Evolutionary conservation across 1,284 basidiomycete genomes (phyloP).

Genomic region (Phellinidium pouzarii): DNA sequence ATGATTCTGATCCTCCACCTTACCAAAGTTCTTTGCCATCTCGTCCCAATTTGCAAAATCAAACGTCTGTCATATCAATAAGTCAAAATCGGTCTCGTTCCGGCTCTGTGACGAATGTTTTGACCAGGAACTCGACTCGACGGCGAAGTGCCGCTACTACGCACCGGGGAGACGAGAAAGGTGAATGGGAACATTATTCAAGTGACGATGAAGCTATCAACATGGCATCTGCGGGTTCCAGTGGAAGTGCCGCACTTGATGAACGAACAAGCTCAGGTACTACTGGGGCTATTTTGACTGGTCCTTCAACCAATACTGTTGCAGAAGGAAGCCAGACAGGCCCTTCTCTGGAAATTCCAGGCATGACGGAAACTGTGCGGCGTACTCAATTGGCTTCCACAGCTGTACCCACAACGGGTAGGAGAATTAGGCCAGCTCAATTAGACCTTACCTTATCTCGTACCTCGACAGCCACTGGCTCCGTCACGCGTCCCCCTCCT

Average conservation of each 20-base stretch:
- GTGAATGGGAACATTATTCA: constrained; percentile 48
- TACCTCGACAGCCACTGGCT: constrained; percentile 1
- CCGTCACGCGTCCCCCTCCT: constrained; percentile 35
- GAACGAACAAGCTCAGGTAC: constrained; percentile 62
- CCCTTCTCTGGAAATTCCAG: constrained; percentile 4
- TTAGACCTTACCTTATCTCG: constrained; percentile 18
- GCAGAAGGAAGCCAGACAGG: constrained; percentile 3
- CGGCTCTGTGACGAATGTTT: constrained; percentile 53
- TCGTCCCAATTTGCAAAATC: constrained; percentile 16
- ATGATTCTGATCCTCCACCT: constrained; percentile 37
- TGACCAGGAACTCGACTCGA: constrained; percentile 37
- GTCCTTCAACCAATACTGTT: not conserved
- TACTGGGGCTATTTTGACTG: not conserved
- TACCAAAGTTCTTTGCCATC: constrained; percentile 36
- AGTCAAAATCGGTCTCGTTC: constrained; percentile 37
- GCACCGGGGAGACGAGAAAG: constrained; percentile 43
- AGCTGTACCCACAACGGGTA: constrained; percentile 2
- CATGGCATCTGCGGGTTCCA: constrained; percentile 67
- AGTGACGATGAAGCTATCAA: constrained; percentile 82
- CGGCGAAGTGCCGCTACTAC: constrained; percentile 25
- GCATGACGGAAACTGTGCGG: constrained; percentile 4
- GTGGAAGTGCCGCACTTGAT: constrained; percentile 71
- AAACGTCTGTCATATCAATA: constrained; percentile 27
- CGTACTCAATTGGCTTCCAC: constrained; percentile 5
- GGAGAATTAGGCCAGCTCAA: constrained; percentile 19